These are phyloP conservation scores for Diaporthe nobilis DNA, from an alignment of 2,329 filamentous ascomycete genomes.

Conservation along the genomic window DNA sequence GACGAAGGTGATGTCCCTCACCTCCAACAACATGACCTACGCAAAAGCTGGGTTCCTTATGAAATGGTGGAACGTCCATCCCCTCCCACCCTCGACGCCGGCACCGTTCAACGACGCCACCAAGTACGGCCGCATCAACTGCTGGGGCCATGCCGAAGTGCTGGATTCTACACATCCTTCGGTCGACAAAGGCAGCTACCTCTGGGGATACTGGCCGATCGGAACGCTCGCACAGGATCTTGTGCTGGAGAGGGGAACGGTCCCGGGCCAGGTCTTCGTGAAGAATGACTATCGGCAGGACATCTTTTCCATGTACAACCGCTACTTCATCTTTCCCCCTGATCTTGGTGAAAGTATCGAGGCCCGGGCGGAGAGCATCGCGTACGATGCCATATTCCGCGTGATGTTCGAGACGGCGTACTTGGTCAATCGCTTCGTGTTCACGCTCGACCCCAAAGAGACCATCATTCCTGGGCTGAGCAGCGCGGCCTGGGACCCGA, in stretches of 20 bases:
- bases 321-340: constrained; percentile 9
- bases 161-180: constrained; percentile 26
- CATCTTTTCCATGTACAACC: constrained; percentile 30
- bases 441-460: constrained; percentile 9
- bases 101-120: constrained; percentile 15
- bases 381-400: constrained; percentile 22
- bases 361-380: constrained; percentile 1
- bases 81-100: constrained; percentile 21
- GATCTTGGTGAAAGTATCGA: not conserved
- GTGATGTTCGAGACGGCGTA: constrained; percentile 31
- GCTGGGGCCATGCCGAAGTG: constrained; percentile 32
- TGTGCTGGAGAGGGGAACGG: not conserved
- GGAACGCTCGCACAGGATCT: constrained; percentile 33
- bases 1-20: constrained; percentile 33
- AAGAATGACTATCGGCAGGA: constrained; percentile 20
- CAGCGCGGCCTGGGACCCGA: not conserved
- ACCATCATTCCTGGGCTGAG: not conserved
- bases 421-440: constrained; percentile 21
- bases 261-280: constrained; percentile 18
- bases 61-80: constrained; percentile 26
- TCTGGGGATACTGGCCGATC: constrained; percentile 29
- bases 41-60: constrained; percentile 22
- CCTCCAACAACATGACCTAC: constrained; percentile 22
- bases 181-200: constrained; percentile 24
- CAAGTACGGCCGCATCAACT: constrained; percentile 34